Evolutionary conservation across 306 rosid species (phyloP).

Genomic region (Corylus heterophylla): DNA sequence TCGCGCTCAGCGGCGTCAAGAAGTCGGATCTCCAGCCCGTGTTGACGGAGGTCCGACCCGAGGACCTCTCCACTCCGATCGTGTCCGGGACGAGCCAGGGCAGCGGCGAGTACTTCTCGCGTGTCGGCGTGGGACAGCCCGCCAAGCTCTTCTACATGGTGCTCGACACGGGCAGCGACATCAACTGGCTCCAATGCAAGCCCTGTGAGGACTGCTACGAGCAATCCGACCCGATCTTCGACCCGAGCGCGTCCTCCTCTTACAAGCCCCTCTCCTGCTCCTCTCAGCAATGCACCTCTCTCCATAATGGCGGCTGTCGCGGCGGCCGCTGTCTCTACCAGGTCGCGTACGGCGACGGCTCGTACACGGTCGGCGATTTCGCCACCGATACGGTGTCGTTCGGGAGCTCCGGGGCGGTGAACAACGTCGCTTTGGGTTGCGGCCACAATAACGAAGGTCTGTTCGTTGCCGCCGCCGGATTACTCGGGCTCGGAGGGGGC

Average conservation of each 20-base stretch:
- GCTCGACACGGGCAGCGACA: constrained; percentile 87
- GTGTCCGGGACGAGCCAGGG: constrained; percentile 69
- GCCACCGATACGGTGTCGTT: constrained; percentile 75
- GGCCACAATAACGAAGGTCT: constrained; percentile 90
- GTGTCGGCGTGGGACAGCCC: constrained; percentile 73
- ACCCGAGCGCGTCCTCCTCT: constrained; percentile 58
- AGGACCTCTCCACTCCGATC: constrained; percentile 64
- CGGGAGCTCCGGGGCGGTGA: constrained; percentile 53
- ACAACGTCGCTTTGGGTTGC: constrained; percentile 62
- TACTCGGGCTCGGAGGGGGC: constrained; percentile 93
- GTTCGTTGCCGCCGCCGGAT: constrained; percentile 74
- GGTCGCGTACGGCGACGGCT: constrained; percentile 83
- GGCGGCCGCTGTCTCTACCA: constrained; percentile 64
- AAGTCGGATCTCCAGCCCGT: constrained; percentile 54
- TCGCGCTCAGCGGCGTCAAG: constrained; percentile 34
- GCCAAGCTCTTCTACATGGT: constrained; percentile 66
- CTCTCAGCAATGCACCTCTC: constrained; percentile 47
- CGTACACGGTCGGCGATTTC: constrained; percentile 75
- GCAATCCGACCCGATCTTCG: constrained; percentile 76
- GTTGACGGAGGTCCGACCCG: constrained; percentile 43
- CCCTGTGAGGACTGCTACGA: constrained; percentile 89
- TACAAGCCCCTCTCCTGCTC: constrained; percentile 55
- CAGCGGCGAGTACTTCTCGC: constrained; percentile 89
- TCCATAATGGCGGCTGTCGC: constrained; percentile 51
- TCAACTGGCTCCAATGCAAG: constrained; percentile 87